Base-by-base conservation (phyloP, 441 rosid genomes). In the Corymbia calophylla region DNA sequence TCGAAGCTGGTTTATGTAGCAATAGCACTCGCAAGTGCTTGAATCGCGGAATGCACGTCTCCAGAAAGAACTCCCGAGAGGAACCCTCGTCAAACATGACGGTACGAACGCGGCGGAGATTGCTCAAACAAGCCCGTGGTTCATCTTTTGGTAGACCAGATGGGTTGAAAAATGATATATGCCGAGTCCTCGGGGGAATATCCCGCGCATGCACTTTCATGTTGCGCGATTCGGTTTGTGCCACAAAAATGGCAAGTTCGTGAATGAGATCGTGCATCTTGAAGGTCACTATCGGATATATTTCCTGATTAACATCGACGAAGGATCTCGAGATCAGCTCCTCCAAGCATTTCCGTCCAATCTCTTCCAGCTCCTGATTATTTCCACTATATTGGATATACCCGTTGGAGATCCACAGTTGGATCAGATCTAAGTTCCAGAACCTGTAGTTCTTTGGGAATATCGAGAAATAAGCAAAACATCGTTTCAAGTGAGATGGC, bases 181-280 rank as follows among this genome's bases (percentile, higher is more conserved):
- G 90, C 2, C 68, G 90, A 25, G 44, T 51, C 35, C 1, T 85
- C 49, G 56, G 44, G 15, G 32, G 54, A 4, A 89, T 23, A 60
- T 29, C 47, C 17, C 8, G 13, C 8, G 54, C 2, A 5, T 64
- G 7, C 19, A 5, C 29, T 3, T 86, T 35, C 47, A 86, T 6
- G 9, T 8, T 32, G 29, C 9, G 27, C 2, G 90, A 56, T 35
- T 89, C 88, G 6, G n/a, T n/a, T 80, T 29, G 18, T 51, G 55
- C 88, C 19, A 89, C 90, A 0, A 55, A 89, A 47, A 66, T 55
- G 51, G 91, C 88, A 73, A 92, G 91, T 14, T 87, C 89, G 29
- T 87, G 91, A 7, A 91, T 73, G n/a, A 89, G 88, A 49, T 92
- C 93, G 32, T 90, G 91, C 91, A 92, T 91, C 48, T 35, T 47